Evolutionary conservation across 2,329 filamentous ascomycete species (phyloP).

Genomic region (Fusarium annulatum): DNA sequence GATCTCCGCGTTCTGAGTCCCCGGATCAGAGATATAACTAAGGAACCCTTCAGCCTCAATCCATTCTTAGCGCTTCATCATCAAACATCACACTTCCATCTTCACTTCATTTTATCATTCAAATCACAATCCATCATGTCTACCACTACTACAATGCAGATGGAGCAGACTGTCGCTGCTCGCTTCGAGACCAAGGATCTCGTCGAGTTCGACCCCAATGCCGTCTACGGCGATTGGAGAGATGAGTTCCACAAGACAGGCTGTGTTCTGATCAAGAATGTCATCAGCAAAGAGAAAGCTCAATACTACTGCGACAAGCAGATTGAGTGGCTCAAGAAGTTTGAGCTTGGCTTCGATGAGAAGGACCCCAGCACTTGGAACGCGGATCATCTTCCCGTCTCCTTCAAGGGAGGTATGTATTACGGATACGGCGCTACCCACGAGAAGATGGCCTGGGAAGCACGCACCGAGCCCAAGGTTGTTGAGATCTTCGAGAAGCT

Average conservation of each 20-base stretch:
- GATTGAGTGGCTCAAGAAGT: constrained; percentile 42
- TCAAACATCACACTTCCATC: constrained; percentile 2
- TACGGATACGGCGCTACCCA: constrained; percentile 59
- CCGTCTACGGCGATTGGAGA: constrained; percentile 37
- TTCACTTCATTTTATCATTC: neutral
- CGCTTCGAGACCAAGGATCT: constrained; percentile 40
- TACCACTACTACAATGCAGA: constrained; percentile 23
- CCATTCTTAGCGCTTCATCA: constrained; percentile 24
- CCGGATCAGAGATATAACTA: constrained; percentile 27
- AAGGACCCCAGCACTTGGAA: constrained; percentile 37
- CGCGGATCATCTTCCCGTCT: constrained; percentile 36
- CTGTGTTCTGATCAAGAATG: constrained; percentile 41
- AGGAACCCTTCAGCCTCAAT: constrained; percentile 30
- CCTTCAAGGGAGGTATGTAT: constrained; percentile 58
- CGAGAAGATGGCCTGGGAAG: constrained; percentile 61
- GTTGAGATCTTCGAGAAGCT: constrained; percentile 59
- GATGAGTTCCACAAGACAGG: constrained; percentile 41
- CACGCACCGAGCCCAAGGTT: constrained; percentile 60
- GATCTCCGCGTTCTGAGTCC: constrained; percentile 1
- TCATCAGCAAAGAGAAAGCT: constrained; percentile 36
- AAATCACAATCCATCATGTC: constrained; percentile 16
- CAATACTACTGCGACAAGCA: constrained; percentile 42
- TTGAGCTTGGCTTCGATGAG: constrained; percentile 39
- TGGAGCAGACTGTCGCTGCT: constrained; percentile 34
- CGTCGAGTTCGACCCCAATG: constrained; percentile 34